A percentile compares a stretch with the other conserved stretches of the same genome.
These are phyloP conservation scores for Skeletonema potamos DNA, from an alignment of 108 stramenopile genomes.

Conservation along the genomic window DNA sequence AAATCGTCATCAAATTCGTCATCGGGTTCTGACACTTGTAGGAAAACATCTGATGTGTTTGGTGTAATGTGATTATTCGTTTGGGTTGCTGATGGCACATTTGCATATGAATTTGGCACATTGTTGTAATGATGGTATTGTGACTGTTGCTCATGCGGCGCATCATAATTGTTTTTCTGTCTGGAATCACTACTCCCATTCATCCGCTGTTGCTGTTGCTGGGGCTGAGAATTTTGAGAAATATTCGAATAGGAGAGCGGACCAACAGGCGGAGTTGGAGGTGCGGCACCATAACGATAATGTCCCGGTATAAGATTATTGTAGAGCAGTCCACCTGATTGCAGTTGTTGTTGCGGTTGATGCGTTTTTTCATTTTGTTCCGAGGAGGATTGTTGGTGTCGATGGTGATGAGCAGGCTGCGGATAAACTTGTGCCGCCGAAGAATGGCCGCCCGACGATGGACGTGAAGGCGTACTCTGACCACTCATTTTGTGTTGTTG, in stretches of 20 bases:
- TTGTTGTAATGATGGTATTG: neutral
- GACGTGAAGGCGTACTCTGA: neutral
- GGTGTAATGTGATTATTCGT: neutral
- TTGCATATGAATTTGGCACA: constrained; percentile 2
- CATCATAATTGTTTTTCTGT: neutral
- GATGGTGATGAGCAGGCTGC: neutral
- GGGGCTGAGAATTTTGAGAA: constrained; percentile 9
- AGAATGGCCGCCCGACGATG: neutral
- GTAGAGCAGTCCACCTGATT: constrained; percentile 34
- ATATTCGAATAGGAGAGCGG: constrained; percentile 22
- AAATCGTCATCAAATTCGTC: constrained; percentile 37
- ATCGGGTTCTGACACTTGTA: constrained; percentile 40
- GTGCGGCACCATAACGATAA: constrained; percentile 38
- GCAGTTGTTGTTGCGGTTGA: constrained; percentile 5
- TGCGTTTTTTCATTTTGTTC: neutral
- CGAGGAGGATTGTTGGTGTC: neutral
- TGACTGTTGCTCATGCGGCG: neutral
- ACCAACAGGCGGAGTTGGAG: constrained; percentile 35
- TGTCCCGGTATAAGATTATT: constrained; percentile 46
- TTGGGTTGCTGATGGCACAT: constrained; percentile 3
- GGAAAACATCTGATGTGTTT: neutral
- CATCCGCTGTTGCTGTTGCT: neutral
- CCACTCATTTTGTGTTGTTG: neutral
- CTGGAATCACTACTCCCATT: neutral
- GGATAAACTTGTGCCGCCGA: neutral